Percentiles rank a stretch among this genome's conserved stretches.
phyloP scores from a whole-genome alignment of 108 stramenopile species.

The Bacterosira constricta region DNA sequence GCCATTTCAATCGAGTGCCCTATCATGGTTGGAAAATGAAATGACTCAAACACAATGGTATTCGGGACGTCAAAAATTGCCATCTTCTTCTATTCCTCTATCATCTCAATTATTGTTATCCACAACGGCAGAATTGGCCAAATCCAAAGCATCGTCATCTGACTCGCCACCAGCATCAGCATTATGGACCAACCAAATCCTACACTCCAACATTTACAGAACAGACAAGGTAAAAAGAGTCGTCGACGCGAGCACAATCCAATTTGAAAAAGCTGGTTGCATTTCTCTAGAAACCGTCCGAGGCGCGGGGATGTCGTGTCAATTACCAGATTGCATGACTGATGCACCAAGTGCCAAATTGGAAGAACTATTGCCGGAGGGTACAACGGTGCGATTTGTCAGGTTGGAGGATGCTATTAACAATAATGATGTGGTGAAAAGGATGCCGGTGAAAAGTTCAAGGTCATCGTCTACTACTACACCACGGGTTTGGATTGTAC shows the following conservation, averaged over 20 bases:
- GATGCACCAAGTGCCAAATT: constrained; percentile 53
- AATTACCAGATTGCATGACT: constrained; percentile 52
- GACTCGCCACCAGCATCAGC: too few relatives aligned
- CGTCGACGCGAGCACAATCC: constrained; percentile 55
- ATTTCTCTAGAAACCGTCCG: constrained; percentile 51
- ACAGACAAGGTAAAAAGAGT: constrained; percentile 56
- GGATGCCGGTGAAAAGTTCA: too few relatives aligned
- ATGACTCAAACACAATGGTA: too few relatives aligned
- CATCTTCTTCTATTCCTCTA: too few relatives aligned
- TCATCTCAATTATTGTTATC: too few relatives aligned
- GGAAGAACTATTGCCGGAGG: constrained; percentile 46
- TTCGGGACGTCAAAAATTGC: too few relatives aligned
- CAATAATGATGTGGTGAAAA: constrained; percentile 1
- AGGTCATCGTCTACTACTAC: neutral
- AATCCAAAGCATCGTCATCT: too few relatives aligned
- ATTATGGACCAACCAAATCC: too few relatives aligned
- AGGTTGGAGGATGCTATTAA: neutral
- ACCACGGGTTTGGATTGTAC: constrained; percentile 14
- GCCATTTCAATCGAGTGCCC: too few relatives aligned
- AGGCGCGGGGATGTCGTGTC: constrained; percentile 37
- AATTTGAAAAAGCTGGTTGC: constrained; percentile 45
- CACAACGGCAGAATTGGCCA: too few relatives aligned
- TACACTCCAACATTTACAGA: too few relatives aligned
- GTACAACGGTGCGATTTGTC: constrained; percentile 10
- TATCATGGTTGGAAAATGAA: too few relatives aligned